Base-by-base conservation (phyloP, 148 eudicot genomes). In the Amaranthus hypochondriacus region DNA sequence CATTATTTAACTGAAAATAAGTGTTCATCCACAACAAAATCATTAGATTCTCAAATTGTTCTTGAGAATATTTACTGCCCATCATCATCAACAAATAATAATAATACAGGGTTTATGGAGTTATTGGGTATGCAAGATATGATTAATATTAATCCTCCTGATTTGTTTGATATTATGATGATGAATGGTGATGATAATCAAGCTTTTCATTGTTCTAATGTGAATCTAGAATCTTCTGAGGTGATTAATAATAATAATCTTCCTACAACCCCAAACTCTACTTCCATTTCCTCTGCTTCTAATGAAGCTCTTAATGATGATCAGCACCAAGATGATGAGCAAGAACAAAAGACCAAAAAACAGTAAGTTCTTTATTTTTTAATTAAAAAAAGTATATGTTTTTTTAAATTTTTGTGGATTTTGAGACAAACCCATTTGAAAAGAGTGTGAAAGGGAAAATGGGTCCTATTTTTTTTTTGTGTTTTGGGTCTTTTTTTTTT, bases 81-180 rank as follows among this genome's bases (percentile, higher is more conserved):
- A 4, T 14, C 68, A 47, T 56, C 64, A 46, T 47, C 73, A 71
- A 46, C 73, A 69, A 51, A 1, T 63, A 56, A 3, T 66, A 57
- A 53, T 69, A 47, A 28, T 28, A 28, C 54, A 44, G 91, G 96
- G 72, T 92, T 92, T 73, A 87, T 87, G 97, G 97, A 90, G 80
- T 80, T 90, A 44, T 66, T 92, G 62, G 88, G 88, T 67, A 48
- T 84, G 80, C 86, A 83, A 51, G 88, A 86, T 61, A 73, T 73
- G 57, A 74, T 79, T 15, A 69, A 74, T n/a, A 69, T 69, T 57
- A 62, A 12, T 43, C 75, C 82, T 21, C 69, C 75, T 74, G 39
- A 28, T 28, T 43, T 74, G 66, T 60, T 74, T 74, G 78, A 79
- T 74, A 73, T 60, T 63, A 44, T 73, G 70, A 44, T 59, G 8